Evolutionary conservation across 306 rosid genomes (phyloP).

Genomic region (Fragaria iinumae): DNA sequence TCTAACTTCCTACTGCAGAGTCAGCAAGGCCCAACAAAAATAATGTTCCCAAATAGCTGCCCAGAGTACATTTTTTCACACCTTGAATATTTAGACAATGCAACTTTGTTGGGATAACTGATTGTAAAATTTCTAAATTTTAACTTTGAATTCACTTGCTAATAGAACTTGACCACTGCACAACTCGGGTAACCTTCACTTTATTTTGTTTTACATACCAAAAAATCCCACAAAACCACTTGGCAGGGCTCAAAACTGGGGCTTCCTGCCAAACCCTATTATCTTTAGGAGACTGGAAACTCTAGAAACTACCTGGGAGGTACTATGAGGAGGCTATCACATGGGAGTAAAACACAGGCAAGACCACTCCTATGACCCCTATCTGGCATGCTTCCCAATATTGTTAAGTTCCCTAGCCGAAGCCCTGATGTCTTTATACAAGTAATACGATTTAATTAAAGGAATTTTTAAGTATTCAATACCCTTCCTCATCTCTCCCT

Average conservation of each 20-base stretch:
- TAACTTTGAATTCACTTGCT: background rate
- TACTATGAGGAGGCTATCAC: background rate
- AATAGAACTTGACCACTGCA: too few species aligned
- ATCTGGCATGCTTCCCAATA: background rate
- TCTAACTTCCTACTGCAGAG: background rate
- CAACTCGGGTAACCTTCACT: background rate
- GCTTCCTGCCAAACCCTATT: background rate
- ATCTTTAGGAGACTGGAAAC: background rate
- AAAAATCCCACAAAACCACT: background rate
- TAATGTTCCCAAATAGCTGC: background rate
- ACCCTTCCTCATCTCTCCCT: background rate
- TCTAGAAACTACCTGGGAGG: background rate
- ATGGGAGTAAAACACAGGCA: background rate
- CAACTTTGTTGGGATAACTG: background rate
- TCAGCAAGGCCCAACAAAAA: background rate
- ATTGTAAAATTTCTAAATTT: background rate
- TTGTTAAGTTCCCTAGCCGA: background rate
- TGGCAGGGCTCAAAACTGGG: background rate
- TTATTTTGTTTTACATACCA: background rate
- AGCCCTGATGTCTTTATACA: background rate
- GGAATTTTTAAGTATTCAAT: background rate
- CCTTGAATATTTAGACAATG: background rate
- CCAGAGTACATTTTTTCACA: background rate
- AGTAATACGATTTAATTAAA: background rate
- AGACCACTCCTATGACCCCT: background rate